Evolutionary conservation across 2,329 filamentous ascomycete genomes (phyloP).

Genomic region (Parastagonospora nodorum): DNA sequence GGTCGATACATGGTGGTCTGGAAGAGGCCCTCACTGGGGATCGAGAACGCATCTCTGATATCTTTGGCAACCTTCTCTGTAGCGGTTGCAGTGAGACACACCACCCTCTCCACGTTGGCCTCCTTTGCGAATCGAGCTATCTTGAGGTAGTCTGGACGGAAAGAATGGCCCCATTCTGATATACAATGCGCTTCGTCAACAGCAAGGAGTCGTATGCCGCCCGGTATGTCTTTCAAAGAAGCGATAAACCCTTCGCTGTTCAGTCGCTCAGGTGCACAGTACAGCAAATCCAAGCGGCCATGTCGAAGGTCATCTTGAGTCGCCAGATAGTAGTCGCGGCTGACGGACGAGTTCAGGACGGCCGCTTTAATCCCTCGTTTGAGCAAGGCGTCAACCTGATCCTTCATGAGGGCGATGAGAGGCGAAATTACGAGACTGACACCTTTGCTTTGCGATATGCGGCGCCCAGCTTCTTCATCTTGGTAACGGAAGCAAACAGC

Average conservation of each 20-base stretch:
- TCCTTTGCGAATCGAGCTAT: conserved; percentile 72
- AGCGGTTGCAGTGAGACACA: conserved; percentile 85
- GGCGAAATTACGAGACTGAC: conserved; percentile 92
- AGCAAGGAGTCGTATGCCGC: conserved; percentile 77
- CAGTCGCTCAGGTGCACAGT: conserved; percentile 95
- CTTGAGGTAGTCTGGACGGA: conserved; percentile 89
- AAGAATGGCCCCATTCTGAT: conserved; percentile 97
- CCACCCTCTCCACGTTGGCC: conserved; percentile 79
- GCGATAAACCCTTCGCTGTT: conserved; percentile 72
- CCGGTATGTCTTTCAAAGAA: conserved; percentile 68
- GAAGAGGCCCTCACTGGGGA: conserved; percentile 65
- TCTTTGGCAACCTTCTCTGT: conserved; percentile 74
- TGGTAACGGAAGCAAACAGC: conserved; percentile 51
- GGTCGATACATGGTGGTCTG: conserved; percentile 64
- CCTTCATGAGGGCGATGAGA: conserved; percentile 91
- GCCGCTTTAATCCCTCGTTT: conserved; percentile 74
- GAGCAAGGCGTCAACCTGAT: conserved; percentile 84
- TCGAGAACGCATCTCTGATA: conserved; percentile 91
- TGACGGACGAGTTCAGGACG: conserved; percentile 70
- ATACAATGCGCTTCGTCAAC: conserved; percentile 98
- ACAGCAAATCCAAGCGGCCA: conserved; percentile 78
- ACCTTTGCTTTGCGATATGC: conserved; percentile 68
- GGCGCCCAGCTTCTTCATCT: conserved; percentile 34
- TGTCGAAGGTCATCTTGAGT: conserved; percentile 66
- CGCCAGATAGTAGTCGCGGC: conserved; percentile 61